phyloP scores from a whole-genome alignment of 148 eudicot genomes.

The Mesembryanthemum crystallinum region DNA sequence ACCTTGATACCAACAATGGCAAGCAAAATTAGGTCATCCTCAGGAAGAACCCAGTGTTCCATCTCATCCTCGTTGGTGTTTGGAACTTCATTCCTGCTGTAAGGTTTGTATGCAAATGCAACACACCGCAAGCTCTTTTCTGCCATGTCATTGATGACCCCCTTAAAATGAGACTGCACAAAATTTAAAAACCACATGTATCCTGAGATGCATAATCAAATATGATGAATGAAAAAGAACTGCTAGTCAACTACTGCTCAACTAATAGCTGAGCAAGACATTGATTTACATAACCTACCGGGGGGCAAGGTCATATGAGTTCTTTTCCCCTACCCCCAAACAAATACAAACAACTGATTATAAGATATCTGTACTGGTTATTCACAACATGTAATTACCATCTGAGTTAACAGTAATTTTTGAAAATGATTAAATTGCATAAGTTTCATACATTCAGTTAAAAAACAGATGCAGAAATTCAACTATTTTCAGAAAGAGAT shows the following conservation, averaged over 20 bases:
- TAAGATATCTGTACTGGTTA: neutral
- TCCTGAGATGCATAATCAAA: too few relatives aligned
- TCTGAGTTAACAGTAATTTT: neutral
- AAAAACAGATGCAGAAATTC: neutral
- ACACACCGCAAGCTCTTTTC: conserved; percentile 87
- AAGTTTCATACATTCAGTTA: neutral
- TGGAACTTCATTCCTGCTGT: conserved; percentile 54
- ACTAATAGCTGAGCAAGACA: neutral
- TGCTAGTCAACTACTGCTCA: neutral
- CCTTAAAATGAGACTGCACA: conserved; percentile 51
- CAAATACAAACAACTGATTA: neutral
- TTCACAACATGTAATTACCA: neutral
- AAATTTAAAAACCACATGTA: neutral
- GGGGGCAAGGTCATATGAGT: neutral
- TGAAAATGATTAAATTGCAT: neutral
- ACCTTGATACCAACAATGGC: conserved; percentile 93
- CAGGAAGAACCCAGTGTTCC: conserved; percentile 69
- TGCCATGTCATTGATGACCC: conserved; percentile 80
- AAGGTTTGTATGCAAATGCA: conserved; percentile 73
- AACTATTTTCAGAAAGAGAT: neutral
- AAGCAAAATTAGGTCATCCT: conserved; percentile 66
- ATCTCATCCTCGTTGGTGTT: conserved; percentile 59
- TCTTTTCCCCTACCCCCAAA: neutral
- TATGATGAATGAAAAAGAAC: neutral
- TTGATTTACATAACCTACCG: neutral